Percentiles rank a stretch among this genome's conserved stretches.
These are phyloP conservation scores for Hippophae rhamnoides DNA, from an alignment of 306 rosid species.

Conservation along the genomic window DNA sequence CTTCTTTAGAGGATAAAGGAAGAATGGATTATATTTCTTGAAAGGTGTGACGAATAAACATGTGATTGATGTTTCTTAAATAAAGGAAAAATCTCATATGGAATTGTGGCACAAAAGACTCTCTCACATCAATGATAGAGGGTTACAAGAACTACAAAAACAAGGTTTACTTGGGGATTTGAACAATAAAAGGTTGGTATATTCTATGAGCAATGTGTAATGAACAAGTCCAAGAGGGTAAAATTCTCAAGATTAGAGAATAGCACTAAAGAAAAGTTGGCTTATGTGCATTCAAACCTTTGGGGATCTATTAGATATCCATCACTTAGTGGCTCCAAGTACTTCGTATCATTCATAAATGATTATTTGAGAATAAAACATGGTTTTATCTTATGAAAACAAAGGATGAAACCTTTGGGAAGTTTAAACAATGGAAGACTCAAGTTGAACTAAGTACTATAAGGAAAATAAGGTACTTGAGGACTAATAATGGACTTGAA, in stretches of 20 bases:
- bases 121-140: background rate
- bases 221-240: background rate
- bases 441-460: background rate
- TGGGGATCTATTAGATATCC: no score
- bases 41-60: background rate
- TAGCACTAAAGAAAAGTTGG: background rate
- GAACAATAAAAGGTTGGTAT: background rate
- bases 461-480: background rate
- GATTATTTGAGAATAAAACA: background rate
- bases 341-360: background rate
- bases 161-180: background rate
- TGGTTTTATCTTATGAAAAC: background rate
- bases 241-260: background rate
- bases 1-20: background rate
- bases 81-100: background rate
- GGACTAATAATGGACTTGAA: background rate
- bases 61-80: background rate
- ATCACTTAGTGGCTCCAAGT: background rate
- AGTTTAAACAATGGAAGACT: slow-evolving; percentile 3
- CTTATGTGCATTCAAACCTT: background rate
- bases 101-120: background rate
- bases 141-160: background rate
- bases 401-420: background rate
- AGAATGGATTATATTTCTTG: background rate
- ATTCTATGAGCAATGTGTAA: background rate